Base-by-base conservation (phyloP, 2,329 filamentous ascomycete genomes). In the Aspergillus cejpii region DNA sequence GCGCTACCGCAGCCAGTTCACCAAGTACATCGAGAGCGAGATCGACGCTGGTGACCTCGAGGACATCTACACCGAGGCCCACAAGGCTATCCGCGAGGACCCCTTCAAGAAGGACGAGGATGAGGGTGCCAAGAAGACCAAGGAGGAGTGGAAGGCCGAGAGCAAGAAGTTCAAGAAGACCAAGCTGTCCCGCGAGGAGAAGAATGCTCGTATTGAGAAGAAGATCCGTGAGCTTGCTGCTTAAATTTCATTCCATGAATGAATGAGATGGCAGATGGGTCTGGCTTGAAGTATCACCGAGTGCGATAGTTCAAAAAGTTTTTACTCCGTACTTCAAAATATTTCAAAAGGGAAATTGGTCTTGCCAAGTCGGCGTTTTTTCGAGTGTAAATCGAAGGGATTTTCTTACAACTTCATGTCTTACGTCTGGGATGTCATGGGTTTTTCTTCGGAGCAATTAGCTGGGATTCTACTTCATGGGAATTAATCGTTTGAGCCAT, bases 1-100 rank as follows among this genome's bases (percentile, higher is more conserved):
- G 83, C 90, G 92, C 71, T 98, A 88, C 87, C 91, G 91, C 81
- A 83, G 81, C 64, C 92, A 98, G 80, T 98, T 98, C 85, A 79
- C 83, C 73, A 85, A 92, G 76, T 98, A 98, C 82, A 85, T 95
- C 61, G 91, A 98, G 58, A 88, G 94, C 69, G 92, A 95, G 64
- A 74, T 98, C 58, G 91, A 97, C 79, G 90, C 92, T 55, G 92
- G 96, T 66, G 88, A 86, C 64, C 81, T 98, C 50, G 92, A 98
- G 87, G 92, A 98, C 67, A 73, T 97, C 61, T 98, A 97, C 82
- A 72, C 79, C 52, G 88, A 96, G 70, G 92, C 90, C 56, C 92
- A 98, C 83, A 84, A 86, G 74, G 84, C 85, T 69, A 98, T 98
- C 80, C 90, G 92, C 58, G 91, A 89, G 78, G 87, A 98, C 73